phyloP scores from a whole-genome alignment of 805 yeast genomes.

The Debaryomyces hansenii region DNA sequence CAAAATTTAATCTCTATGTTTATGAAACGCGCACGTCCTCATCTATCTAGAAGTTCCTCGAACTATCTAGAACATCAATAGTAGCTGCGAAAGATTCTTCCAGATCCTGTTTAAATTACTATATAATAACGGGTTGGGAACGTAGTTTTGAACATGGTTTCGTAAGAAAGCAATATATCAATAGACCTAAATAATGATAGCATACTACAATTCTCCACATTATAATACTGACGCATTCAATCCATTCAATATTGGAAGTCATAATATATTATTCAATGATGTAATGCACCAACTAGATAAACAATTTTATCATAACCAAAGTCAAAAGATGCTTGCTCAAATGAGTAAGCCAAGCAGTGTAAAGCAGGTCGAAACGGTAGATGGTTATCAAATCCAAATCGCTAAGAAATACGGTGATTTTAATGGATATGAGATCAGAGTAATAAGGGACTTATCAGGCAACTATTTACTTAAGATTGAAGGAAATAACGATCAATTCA shows the following conservation, averaged over 20 bases:
- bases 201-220: too few relatives aligned
- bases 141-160: too few relatives aligned
- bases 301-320: background rate
- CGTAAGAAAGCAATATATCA: background rate
- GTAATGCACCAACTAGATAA: background rate
- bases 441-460: slow-evolving; percentile 15
- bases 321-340: background rate
- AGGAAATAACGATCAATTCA: slow-evolving; percentile 29
- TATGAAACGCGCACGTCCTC: background rate
- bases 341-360: slow-evolving; percentile 11
- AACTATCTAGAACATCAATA: background rate
- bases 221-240: too few relatives aligned
- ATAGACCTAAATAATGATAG: background rate
- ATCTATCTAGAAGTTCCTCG: background rate
- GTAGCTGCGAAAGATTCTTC: slow-evolving; percentile 1
- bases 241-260: too few relatives aligned
- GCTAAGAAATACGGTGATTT: slow-evolving; percentile 34
- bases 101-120: background rate
- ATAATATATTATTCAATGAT: background rate
- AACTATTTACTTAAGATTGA: slow-evolving; percentile 18
- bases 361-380: slow-evolving; percentile 35
- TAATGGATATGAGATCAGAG: slow-evolving; percentile 31
- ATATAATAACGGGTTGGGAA: background rate
- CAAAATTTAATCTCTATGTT: background rate
- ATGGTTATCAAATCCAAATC: slow-evolving; percentile 35